A percentile compares a stretch with the other conserved stretches of the same genome.
Evolutionary conservation across 257 asterid species (phyloP).

Genomic region (Linderniella brevidens): DNA sequence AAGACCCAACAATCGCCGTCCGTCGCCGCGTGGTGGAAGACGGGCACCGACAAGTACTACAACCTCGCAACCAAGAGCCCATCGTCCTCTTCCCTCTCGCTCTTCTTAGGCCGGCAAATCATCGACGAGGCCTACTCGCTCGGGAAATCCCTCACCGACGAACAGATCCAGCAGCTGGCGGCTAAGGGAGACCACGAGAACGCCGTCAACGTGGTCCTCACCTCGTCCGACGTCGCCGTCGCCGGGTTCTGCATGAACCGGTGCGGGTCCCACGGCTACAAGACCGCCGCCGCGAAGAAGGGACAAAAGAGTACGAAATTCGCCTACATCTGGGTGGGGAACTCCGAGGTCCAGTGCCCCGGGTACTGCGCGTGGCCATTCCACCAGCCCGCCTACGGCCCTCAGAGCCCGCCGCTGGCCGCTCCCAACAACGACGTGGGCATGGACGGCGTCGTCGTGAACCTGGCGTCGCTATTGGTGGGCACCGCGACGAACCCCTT

Average conservation of each 20-base stretch:
- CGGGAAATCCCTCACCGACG: constrained; percentile 26
- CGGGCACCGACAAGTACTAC: no score
- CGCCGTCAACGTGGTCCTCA: constrained; percentile 30
- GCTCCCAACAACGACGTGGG: constrained; percentile 40
- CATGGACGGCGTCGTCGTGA: constrained; percentile 28
- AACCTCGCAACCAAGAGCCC: no score
- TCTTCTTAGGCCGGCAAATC: constrained; percentile 22
- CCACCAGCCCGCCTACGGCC: constrained; percentile 42
- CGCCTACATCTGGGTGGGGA: constrained; percentile 47
- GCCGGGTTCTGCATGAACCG: constrained; percentile 32
- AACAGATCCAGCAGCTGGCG: constrained; percentile 21
- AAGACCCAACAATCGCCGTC: no score
- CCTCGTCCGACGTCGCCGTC: constrained; percentile 31
- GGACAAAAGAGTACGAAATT: constrained; percentile 22
- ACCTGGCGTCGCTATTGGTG: constrained; percentile 30
- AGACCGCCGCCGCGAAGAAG: background rate
- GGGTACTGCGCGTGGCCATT: constrained; percentile 54
- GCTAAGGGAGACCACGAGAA: constrained; percentile 22
- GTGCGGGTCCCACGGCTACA: constrained; percentile 43
- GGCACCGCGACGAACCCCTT: constrained; percentile 42
- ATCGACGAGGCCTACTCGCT: constrained; percentile 19
- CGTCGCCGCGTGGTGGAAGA: no score
- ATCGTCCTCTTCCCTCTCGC: constrained; percentile 6
- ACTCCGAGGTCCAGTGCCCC: constrained; percentile 30
- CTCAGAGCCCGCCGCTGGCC: constrained; percentile 29